These are phyloP conservation scores for Euphorbia peplus DNA, from an alignment of 345 rosid species.

Conservation along the genomic window DNA sequence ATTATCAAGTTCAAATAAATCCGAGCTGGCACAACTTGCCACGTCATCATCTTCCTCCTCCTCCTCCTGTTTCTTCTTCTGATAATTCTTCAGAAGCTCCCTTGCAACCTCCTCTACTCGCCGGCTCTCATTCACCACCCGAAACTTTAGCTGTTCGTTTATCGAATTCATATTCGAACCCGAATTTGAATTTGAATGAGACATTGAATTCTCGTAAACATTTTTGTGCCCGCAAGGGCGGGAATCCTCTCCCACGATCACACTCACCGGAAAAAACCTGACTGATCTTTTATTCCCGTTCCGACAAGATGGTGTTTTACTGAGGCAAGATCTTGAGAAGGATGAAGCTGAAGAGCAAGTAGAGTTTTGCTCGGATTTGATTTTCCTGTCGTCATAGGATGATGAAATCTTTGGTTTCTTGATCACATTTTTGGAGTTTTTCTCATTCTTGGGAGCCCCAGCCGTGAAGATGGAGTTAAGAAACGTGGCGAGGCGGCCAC, in stretches of 20 bases:
- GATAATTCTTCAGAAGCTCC: constrained; percentile 60
- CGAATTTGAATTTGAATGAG: too few species aligned
- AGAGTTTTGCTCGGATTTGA: constrained; percentile 21
- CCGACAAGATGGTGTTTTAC: constrained; percentile 34
- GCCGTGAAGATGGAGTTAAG: constrained; percentile 30
- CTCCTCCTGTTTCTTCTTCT: constrained; percentile 39
- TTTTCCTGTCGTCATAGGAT: constrained; percentile 8
- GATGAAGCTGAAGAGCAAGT: constrained; percentile 34
- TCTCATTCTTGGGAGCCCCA: constrained; percentile 12
- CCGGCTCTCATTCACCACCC: constrained; percentile 44
- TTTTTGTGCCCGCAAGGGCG: constrained; percentile 33
- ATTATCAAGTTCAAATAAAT: constrained; percentile 87
- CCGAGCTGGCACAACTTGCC: constrained; percentile 89
- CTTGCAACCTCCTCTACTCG: constrained; percentile 67
- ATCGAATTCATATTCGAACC: not conserved
- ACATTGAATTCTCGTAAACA: constrained; percentile 16
- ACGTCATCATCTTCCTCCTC: constrained; percentile 52
- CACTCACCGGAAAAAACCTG: constrained; percentile 29
- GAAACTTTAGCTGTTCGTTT: constrained; percentile 23
- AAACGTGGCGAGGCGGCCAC: constrained; percentile 33
- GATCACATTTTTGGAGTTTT: too few species aligned
- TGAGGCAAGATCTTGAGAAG: constrained; percentile 32
- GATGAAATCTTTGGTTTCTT: constrained; percentile 30
- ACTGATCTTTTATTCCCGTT: constrained; percentile 29
- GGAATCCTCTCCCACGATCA: constrained; percentile 31